phyloP scores from a whole-genome alignment of 116 monocot genomes.

The Papilionanthe hybrid region DNA sequence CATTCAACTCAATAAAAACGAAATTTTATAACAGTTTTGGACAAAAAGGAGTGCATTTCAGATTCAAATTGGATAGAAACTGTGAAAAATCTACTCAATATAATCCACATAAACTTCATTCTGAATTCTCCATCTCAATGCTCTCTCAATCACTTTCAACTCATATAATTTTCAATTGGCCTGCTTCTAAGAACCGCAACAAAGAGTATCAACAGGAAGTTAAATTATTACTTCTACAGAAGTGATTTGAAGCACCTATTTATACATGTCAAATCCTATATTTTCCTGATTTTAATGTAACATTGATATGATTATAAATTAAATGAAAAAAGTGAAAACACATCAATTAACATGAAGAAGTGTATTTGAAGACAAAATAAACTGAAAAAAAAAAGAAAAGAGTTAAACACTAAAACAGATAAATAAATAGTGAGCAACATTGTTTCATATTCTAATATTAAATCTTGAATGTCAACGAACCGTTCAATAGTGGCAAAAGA shows the following conservation, averaged over 20 bases:
- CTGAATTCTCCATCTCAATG: not conserved
- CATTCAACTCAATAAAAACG: not conserved
- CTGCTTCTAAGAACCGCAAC: not conserved
- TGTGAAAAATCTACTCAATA: not conserved
- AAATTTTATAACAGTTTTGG: not conserved
- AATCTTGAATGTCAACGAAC: not conserved
- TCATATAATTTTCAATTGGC: not conserved
- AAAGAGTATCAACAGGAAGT: not conserved
- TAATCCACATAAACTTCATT: not conserved
- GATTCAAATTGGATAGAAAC: not conserved
- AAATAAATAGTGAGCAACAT: not conserved
- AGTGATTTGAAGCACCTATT: not conserved
- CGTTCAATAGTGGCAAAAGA: not conserved
- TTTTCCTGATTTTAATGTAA: not conserved
- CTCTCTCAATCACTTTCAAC: not conserved
- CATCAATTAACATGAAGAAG: not conserved
- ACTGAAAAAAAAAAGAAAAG: not conserved
- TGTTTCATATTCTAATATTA: not conserved
- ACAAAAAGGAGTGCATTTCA: not conserved
- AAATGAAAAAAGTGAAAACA: not conserved
- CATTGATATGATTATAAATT: not conserved
- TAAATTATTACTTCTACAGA: not conserved
- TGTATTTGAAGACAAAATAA: not conserved
- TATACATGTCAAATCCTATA: not conserved
- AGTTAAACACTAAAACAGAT: not conserved